Percentiles rank a stretch among this genome's conserved stretches.
Evolutionary conservation across 1,284 basidiomycete species (phyloP).

Genomic region (Meira miltonrushii): DNA sequence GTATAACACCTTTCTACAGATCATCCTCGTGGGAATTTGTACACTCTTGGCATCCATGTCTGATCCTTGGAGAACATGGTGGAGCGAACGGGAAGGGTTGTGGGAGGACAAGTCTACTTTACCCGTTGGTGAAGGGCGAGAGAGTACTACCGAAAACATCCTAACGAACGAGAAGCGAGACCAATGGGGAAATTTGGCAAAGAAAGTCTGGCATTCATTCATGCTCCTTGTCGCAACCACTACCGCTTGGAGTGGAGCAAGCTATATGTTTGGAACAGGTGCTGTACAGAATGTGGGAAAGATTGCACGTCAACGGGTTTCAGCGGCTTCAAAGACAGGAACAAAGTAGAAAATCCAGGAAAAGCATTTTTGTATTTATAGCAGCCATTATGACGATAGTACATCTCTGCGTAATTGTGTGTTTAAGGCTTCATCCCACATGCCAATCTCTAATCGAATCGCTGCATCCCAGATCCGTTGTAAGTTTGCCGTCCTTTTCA

Average conservation of each 20-base stretch:
- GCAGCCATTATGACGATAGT: background rate
- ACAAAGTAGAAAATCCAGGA: background rate
- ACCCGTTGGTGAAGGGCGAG: background rate
- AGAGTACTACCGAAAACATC: background rate
- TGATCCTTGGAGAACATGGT: constrained; percentile 13
- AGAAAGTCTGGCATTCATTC: constrained; percentile 13
- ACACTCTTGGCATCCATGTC: constrained; percentile 77
- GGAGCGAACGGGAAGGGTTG: constrained; percentile 1
- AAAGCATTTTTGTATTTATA: background rate
- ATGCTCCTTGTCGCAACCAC: constrained; percentile 82
- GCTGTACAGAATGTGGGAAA: constrained; percentile 17
- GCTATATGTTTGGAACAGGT: constrained; percentile 61
- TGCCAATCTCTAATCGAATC: constrained; percentile 72
- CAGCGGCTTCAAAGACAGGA: background rate
- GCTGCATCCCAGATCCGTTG: constrained; percentile 66
- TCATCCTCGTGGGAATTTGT: constrained; percentile 79
- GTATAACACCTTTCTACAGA: constrained; percentile 85
- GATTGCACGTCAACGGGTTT: background rate
- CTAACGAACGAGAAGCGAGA: background rate
- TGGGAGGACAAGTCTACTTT: background rate
- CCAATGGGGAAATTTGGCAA: background rate
- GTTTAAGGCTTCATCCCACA: constrained; percentile 78
- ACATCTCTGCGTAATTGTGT: constrained; percentile 2
- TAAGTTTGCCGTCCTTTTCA: constrained; percentile 64
- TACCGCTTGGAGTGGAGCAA: constrained; percentile 84